These are phyloP conservation scores for Botrytis porri DNA, from an alignment of 2,329 filamentous ascomycete genomes.

Conservation along the genomic window DNA sequence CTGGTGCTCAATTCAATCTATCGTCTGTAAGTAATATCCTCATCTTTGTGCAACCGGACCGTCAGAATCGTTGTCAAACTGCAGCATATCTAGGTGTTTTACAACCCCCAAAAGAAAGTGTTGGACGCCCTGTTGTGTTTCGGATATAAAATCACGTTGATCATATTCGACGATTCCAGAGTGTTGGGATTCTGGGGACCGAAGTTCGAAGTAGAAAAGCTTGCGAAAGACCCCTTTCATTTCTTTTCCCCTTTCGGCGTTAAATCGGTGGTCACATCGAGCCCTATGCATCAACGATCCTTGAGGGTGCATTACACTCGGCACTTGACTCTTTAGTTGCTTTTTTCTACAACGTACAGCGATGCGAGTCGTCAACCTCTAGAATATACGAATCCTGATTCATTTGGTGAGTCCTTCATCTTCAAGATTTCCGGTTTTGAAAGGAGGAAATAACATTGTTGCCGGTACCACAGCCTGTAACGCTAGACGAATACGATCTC, in stretches of 20 bases:
- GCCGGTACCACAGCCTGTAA: background rate
- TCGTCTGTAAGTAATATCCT: background rate
- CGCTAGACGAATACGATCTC: background rate
- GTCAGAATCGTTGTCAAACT: background rate
- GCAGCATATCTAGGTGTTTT: background rate
- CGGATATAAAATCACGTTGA: background rate
- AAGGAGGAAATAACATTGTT: background rate
- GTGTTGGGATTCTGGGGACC: background rate
- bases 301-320: background rate
- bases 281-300: background rate
- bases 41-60: background rate
- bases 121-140: background rate
- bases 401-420: background rate
- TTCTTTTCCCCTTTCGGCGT: background rate
- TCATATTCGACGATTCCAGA: background rate
- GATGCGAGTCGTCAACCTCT: background rate
- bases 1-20: background rate
- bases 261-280: background rate
- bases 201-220: background rate
- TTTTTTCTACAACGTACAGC: background rate
- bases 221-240: background rate
- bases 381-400: background rate
- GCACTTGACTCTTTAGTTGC: background rate
- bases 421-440: background rate
- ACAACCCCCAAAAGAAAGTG: background rate